Conservation (phyloP, 768 basidiomycete genomes). For the Hypholoma fasciculare region DNA sequence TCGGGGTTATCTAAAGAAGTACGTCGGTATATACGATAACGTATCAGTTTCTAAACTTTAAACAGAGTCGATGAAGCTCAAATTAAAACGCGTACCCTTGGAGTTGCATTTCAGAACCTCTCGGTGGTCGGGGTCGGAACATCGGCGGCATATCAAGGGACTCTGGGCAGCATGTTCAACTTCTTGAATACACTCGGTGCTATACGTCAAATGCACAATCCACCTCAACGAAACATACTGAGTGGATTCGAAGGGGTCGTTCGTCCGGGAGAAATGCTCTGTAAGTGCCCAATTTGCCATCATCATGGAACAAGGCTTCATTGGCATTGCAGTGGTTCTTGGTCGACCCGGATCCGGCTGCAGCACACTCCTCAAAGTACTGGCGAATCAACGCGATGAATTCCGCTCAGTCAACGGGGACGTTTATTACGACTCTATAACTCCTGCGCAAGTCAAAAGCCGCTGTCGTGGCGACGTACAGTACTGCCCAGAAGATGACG, state of each 20-base stretch:
- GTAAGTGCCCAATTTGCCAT: constrained; percentile 40
- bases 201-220: constrained; percentile 52
- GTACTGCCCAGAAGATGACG: constrained; percentile 83
- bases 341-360: constrained; percentile 88
- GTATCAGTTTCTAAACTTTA: background rate
- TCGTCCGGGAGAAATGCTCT: constrained; percentile 74
- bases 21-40: constrained; percentile 11
- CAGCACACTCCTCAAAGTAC: constrained; percentile 77
- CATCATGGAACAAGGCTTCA: background rate
- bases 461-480: constrained; percentile 78
- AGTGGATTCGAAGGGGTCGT: constrained; percentile 64
- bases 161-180: constrained; percentile 65
- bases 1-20: constrained; percentile 32
- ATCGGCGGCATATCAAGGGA: constrained; percentile 53
- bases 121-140: constrained; percentile 61
- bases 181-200: constrained; percentile 42
- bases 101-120: constrained; percentile 60
- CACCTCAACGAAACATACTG: constrained; percentile 64
- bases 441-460: constrained; percentile 59
- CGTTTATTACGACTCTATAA: constrained; percentile 75
- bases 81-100: constrained; percentile 55
- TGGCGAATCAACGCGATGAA: constrained; percentile 74
- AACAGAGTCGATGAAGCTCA: constrained; percentile 46
- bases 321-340: constrained; percentile 60
- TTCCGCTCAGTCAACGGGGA: constrained; percentile 70